Evolutionary conservation across 768 basidiomycete species (phyloP).

Genomic region (Dictyophora rubrovolvata): DNA sequence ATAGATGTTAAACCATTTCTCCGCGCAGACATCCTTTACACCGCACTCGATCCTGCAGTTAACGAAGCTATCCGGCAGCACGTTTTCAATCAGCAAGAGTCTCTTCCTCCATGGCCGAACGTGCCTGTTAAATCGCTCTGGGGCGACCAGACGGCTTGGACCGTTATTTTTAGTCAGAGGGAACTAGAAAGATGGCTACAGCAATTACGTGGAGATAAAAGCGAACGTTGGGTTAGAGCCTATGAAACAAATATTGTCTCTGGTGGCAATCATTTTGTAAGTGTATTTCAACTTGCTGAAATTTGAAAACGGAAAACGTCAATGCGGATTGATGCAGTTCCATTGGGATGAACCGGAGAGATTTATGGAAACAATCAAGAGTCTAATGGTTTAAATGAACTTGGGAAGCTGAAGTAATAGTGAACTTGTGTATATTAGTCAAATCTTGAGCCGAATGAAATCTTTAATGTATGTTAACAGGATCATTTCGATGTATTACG

Average conservation of each 20-base stretch:
- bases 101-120: not conserved
- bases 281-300: not conserved
- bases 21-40: not conserved
- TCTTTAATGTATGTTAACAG: too few relatives aligned
- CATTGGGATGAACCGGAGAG: slow-evolving; percentile 6
- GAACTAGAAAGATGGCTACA: not conserved
- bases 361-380: not conserved
- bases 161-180: not conserved
- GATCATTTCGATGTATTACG: too few relatives aligned
- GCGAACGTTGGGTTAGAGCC: not conserved
- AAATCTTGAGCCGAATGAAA: too few relatives aligned
- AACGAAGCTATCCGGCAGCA: not conserved
- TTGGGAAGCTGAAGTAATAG: too few relatives aligned
- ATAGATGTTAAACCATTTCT: not conserved
- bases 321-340: not conserved
- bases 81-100: not conserved
- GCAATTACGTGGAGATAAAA: not conserved
- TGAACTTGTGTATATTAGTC: too few relatives aligned
- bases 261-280: slow-evolving; percentile 5
- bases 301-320: not conserved
- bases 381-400: not conserved
- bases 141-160: not conserved
- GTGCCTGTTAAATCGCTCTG: not conserved
- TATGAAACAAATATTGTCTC: not conserved
- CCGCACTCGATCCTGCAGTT: not conserved